Conservation (phyloP, 1,284 basidiomycete species). For the Mycena citricolor region DNA sequence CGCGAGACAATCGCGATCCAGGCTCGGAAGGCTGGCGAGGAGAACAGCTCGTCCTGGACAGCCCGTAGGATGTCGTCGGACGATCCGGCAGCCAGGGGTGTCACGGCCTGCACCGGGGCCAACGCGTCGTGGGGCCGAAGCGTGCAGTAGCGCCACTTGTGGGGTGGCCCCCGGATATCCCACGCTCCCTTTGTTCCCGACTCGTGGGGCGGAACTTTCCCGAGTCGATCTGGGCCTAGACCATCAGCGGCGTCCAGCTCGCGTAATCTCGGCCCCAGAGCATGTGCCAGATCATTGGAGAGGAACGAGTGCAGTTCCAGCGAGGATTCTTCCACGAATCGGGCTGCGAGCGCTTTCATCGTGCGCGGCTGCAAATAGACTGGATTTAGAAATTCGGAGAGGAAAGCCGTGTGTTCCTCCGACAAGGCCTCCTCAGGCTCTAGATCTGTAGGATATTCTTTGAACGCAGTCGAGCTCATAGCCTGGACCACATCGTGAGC, state of each 20-base stretch:
- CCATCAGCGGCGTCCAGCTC: conserved; percentile 70
- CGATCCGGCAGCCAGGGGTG: conserved; percentile 50
- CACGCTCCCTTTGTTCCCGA: conserved; percentile 62
- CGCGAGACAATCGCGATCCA: conserved; percentile 85
- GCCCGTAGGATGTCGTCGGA: conserved; percentile 60
- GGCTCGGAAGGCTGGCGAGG: conserved; percentile 83
- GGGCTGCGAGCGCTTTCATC: conserved; percentile 76
- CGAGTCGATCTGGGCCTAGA: conserved; percentile 51
- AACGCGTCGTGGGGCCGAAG: conserved; percentile 42
- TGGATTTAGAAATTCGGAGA: conserved; percentile 84
- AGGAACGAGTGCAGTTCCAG: conserved; percentile 91
- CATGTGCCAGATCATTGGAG: conserved; percentile 59
- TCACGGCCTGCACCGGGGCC: conserved; percentile 39
- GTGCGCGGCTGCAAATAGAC: conserved; percentile 85
- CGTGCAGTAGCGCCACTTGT: conserved; percentile 89
- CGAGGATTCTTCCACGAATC: conserved; percentile 88
- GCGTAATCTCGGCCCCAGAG: conserved; percentile 66
- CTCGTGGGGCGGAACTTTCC: conserved; percentile 64
- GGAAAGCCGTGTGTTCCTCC: conserved; percentile 64
- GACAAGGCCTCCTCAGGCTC: conserved; percentile 55
- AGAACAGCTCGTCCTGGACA: conserved; percentile 76
- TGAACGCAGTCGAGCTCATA: conserved; percentile 62
- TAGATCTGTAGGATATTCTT: conserved; percentile 49
- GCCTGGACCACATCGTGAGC: too few species aligned
- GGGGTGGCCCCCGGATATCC: conserved; percentile 83